Evolutionary conservation across 2,329 filamentous ascomycete genomes (phyloP), one percentile per base, ranked within the genome.

Genomic region (Colletotrichum navitas): DNA sequence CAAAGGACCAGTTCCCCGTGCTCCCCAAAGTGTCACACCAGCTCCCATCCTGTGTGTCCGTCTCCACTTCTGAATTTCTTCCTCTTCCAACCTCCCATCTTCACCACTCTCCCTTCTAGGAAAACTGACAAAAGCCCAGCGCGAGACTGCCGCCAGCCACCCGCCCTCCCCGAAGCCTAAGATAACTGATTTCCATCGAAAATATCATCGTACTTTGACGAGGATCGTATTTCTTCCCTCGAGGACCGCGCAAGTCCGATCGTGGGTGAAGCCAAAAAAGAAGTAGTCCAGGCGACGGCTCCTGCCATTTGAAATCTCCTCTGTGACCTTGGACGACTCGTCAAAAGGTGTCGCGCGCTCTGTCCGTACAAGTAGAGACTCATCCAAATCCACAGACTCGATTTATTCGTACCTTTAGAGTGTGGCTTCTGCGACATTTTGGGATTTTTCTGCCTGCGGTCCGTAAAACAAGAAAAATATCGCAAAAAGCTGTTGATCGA

Each of bases 291-390:
- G 65, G 63, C 69, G 66, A 60, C 65, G 59, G 56, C 69, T 63
- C 60, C 69, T 72, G 59, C 60, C 58, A 69, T 63, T 72, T 68
- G 68, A 71, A 63, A 71, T 71, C 58, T 68, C 47, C 67, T 64
- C 68, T 59, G 69, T 69, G 69, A 72, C 60, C 60, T 69, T 55
- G 60, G 65, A 63, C 69, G 69, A 60, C 69, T 72, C 60, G 56
- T 68, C 58, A 61, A 71, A 68, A 69, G 59, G 65, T 61, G 69
- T 72, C 69, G 66, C 59, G 52, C 69, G 39, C 65, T 69, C 59
- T 55, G 64, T 69, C 39, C 47, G 69, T 72, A 68, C 69, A 60
- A 69, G 69, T 72, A 72, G 69, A 69, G 69, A 72, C 59, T 69
- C 54, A 60, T 49, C 39, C 59, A 63, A 58, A 60, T 61, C 24